Evolutionary conservation across 2,329 filamentous ascomycete species (phyloP).

Genomic region (Phyllosticta citrichinensis): DNA sequence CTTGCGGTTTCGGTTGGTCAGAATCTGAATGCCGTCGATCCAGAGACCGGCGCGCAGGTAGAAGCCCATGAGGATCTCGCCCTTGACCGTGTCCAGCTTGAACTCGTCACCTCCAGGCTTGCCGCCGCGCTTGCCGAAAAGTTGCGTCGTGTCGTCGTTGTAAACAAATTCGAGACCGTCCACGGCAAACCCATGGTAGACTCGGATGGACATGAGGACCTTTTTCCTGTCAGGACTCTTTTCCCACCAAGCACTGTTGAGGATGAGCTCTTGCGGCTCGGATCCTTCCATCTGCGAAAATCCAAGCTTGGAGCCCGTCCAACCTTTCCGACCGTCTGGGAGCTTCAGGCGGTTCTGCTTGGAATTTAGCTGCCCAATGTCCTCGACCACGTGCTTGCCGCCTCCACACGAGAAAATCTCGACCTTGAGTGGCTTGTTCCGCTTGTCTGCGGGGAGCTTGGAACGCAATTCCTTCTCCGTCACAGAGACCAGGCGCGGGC

Average conservation of each 20-base stretch:
- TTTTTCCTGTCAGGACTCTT: conserved; percentile 40
- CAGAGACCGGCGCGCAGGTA: conserved; percentile 67
- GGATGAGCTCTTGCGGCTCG: conserved; percentile 60
- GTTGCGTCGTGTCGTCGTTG: conserved; percentile 71
- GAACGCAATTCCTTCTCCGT: conserved; percentile 65
- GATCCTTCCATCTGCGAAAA: conserved; percentile 61
- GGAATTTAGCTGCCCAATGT: conserved; percentile 56
- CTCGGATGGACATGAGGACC: conserved; percentile 61
- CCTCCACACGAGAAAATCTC: conserved; percentile 68
- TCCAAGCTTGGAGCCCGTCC: conserved; percentile 65
- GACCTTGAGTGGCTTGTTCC: conserved; percentile 58
- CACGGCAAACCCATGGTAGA: conserved; percentile 67
- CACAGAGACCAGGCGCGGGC: conserved; percentile 62
- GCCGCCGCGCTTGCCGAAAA: conserved; percentile 76
- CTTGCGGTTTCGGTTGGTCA: conserved; percentile 80
- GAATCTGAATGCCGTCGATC: conserved; percentile 81
- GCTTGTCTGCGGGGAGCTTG: conserved; percentile 61
- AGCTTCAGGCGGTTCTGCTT: conserved; percentile 68
- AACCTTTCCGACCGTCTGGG: conserved; percentile 63
- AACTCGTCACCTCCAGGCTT: conserved; percentile 63
- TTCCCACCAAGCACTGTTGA: conserved; percentile 53
- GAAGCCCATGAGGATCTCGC: conserved; percentile 83
- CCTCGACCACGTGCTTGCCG: conserved; percentile 64
- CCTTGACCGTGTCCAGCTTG: conserved; percentile 70
- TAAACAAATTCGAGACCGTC: conserved; percentile 90